These are phyloP conservation scores for Eucalyptus polyanthemos DNA, from an alignment of 345 rosid genomes.

Conservation along the genomic window DNA sequence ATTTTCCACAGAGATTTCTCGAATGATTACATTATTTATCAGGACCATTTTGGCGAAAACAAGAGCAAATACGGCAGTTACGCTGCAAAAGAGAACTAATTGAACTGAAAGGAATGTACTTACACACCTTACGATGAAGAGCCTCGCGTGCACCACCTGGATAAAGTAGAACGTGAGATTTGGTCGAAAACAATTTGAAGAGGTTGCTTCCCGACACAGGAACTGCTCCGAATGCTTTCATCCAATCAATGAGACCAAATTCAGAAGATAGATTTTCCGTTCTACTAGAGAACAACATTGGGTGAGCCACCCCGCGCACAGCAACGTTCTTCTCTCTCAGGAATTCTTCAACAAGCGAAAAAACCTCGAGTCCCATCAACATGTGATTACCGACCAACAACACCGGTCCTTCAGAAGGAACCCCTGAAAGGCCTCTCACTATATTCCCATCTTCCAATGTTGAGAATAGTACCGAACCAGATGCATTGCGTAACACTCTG, in stretches of 20 bases:
- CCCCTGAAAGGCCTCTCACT: conserved; percentile 41
- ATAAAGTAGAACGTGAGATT: conserved; percentile 53
- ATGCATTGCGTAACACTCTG: not conserved
- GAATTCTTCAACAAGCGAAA: conserved; percentile 11
- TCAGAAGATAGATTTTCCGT: conserved; percentile 6
- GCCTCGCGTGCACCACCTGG: conserved; percentile 87
- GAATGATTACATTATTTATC: not conserved
- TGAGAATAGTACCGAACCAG: conserved; percentile 25
- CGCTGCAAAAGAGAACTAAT: not conserved
- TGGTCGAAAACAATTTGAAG: conserved; percentile 49
- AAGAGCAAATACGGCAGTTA: not conserved
- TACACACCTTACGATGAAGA: conserved; percentile 18
- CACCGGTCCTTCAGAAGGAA: conserved; percentile 49
- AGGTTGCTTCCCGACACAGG: conserved; percentile 56
- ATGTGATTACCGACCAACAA: conserved; percentile 45
- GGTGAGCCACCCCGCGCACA: conserved; percentile 45
- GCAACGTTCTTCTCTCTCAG: conserved; percentile 27
- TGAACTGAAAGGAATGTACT: not conserved
- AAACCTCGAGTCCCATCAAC: conserved; percentile 35
- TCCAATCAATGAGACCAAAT: conserved; percentile 10
- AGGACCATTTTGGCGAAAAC: not conserved
- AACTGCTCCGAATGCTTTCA: conserved; percentile 58
- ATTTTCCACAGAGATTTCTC: not conserved
- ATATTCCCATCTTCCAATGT: conserved; percentile 41
- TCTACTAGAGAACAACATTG: conserved; percentile 6